phyloP scores from a whole-genome alignment of 2,329 filamentous ascomycete genomes.

The Domatiomyces catenatus region DNA sequence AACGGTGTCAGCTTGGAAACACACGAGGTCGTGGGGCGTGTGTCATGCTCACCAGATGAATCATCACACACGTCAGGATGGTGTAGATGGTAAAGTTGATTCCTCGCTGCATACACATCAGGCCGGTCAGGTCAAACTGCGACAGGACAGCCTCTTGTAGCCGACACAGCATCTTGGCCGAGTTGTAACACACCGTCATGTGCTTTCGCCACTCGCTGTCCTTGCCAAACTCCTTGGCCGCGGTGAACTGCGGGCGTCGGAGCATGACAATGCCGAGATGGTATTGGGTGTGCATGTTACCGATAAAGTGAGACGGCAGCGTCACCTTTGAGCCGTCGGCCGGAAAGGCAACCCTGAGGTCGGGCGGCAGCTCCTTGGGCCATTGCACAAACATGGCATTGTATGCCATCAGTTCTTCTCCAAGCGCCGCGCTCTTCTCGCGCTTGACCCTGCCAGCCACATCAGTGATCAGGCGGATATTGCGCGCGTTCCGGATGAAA shows the following conservation, averaged over 20 bases:
- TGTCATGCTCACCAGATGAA: constrained; percentile 61
- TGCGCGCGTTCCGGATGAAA: constrained; percentile 60
- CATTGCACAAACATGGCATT: constrained; percentile 64
- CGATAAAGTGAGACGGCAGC: constrained; percentile 73
- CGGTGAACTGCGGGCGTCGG: constrained; percentile 68
- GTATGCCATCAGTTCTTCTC: constrained; percentile 66
- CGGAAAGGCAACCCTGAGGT: constrained; percentile 64
- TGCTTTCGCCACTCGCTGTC: constrained; percentile 75
- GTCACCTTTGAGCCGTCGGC: constrained; percentile 65
- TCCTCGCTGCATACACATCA: constrained; percentile 83
- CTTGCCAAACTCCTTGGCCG: constrained; percentile 53
- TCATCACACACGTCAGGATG: constrained; percentile 76
- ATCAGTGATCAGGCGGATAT: constrained; percentile 61
- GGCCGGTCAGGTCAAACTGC: constrained; percentile 59
- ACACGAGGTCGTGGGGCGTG: constrained; percentile 2
- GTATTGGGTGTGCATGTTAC: constrained; percentile 80
- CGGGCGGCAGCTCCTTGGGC: constrained; percentile 59
- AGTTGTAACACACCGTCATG: constrained; percentile 70
- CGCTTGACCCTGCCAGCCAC: constrained; percentile 59
- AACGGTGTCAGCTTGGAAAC: constrained; percentile 10
- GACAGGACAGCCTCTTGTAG: constrained; percentile 71
- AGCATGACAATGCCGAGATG: constrained; percentile 74
- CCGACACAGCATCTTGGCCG: constrained; percentile 71
- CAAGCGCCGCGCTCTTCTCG: constrained; percentile 71
- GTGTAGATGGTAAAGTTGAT: constrained; percentile 94